phyloP scores from a whole-genome alignment of 164 flowering plant species.

The Magnolia kwangsiensis region DNA sequence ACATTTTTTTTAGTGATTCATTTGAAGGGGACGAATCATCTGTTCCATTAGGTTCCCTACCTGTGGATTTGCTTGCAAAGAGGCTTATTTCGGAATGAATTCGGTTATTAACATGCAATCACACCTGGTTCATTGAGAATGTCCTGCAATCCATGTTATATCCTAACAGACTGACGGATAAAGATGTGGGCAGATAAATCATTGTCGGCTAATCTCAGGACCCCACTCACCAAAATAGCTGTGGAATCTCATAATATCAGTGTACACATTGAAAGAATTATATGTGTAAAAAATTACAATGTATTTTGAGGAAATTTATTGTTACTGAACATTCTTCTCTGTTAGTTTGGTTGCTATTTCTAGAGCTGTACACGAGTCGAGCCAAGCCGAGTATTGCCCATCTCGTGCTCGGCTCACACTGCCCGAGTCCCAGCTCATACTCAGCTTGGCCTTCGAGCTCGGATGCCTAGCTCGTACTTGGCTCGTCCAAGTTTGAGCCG shows the following conservation, averaged over 20 bases:
- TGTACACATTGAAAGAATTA: background rate
- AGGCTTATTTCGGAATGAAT: slow-evolving; percentile 23
- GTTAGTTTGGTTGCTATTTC: background rate
- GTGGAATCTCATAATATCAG: background rate
- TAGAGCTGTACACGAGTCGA: too few species aligned
- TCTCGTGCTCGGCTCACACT: too few species aligned
- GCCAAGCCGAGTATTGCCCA: too few species aligned
- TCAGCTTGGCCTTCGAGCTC: too few species aligned
- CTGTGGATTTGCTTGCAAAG: slow-evolving; percentile 56
- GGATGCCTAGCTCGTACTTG: too few species aligned
- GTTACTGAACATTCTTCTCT: background rate
- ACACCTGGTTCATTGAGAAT: background rate
- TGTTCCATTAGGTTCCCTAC: slow-evolving; percentile 60
- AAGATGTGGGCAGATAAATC: background rate
- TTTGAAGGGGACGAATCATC: slow-evolving; percentile 33
- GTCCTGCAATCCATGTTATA: background rate
- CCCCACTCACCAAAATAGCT: background rate
- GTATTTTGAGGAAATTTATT: background rate
- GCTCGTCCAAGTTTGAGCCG: too few species aligned
- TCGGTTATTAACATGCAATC: background rate
- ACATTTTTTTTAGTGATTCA: background rate
- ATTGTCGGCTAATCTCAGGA: background rate
- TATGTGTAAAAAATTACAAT: background rate
- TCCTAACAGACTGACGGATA: background rate
- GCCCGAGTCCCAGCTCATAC: too few species aligned